Evolutionary conservation across 805 yeast species (phyloP).

Genomic region (Kregervanrija delftensis): DNA sequence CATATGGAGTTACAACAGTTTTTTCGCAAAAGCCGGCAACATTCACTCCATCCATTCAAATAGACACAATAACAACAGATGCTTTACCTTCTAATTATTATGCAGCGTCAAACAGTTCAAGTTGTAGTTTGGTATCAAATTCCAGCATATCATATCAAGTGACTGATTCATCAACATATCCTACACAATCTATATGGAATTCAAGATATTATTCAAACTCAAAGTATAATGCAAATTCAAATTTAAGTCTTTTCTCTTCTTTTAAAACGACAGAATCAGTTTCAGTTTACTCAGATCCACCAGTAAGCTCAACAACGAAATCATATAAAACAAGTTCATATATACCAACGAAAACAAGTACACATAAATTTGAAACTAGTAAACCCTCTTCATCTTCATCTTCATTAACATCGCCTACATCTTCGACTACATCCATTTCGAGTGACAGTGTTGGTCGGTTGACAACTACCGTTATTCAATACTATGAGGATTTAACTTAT

Average conservation of each 20-base stretch:
- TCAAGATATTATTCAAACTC: no score
- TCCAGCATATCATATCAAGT: no score
- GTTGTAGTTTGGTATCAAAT: no score
- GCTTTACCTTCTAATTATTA: constrained; percentile 12
- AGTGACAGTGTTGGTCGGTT: background rate
- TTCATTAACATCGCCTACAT: background rate
- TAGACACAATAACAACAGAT: constrained; percentile 13
- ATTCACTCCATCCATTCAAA: constrained; percentile 1
- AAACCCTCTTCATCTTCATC: constrained; percentile 1
- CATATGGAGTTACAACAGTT: constrained; percentile 3
- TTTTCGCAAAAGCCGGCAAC: constrained; percentile 7
- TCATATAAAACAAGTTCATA: no score
- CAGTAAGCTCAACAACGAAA: no score
- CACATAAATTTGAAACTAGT: constrained; percentile 1
- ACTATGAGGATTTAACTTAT: constrained; percentile 14
- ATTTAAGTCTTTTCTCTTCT: no score
- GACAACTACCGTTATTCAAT: constrained; percentile 13
- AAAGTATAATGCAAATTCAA: no score
- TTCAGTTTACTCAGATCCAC: no score
- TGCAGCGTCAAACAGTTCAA: constrained; percentile 14
- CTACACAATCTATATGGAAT: no score
- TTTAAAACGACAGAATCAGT: no score
- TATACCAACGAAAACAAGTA: no score
- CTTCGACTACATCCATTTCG: background rate
- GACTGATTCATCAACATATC: no score